Evolutionary conservation across 805 yeast species (phyloP).

Genomic region (Saccharomycopsis selenospora): DNA sequence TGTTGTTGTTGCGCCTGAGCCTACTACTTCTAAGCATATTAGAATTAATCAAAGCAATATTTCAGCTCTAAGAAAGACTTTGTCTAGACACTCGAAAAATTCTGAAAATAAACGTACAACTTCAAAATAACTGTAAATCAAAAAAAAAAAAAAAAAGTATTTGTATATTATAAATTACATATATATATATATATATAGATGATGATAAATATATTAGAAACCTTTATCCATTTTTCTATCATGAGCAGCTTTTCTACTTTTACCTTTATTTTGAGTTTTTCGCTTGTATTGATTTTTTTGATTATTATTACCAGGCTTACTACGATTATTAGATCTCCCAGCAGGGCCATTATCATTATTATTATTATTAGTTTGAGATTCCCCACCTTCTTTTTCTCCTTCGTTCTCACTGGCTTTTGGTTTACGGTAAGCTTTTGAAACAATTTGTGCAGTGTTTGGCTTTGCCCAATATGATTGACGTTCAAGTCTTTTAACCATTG

Average conservation of each 20-base stretch:
- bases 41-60: not conserved
- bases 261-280: not conserved
- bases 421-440: conserved; percentile 20
- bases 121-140: no score
- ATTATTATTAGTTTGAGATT: not conserved
- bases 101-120: not conserved
- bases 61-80: not conserved
- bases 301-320: not conserved
- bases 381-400: conserved; percentile 9
- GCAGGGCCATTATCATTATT: not conserved
- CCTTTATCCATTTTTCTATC: conserved; percentile 40
- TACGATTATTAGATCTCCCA: conserved; percentile 4
- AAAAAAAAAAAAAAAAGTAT: no score
- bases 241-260: conserved; percentile 46
- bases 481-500: conserved; percentile 53
- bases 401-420: conserved; percentile 17
- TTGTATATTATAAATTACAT: no score
- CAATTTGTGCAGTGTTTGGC: conserved; percentile 19
- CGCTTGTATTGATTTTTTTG: conserved; percentile 1
- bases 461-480: conserved; percentile 46
- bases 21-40: not conserved
- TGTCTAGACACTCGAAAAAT: not conserved
- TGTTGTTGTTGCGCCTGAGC: not conserved
- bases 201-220: not conserved
- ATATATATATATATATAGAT: not conserved